Evolutionary conservation across 2,329 filamentous ascomycete species (phyloP), one percentile per base, ranked within the genome.

Genomic region (Mycosphaerella arachidis): DNA sequence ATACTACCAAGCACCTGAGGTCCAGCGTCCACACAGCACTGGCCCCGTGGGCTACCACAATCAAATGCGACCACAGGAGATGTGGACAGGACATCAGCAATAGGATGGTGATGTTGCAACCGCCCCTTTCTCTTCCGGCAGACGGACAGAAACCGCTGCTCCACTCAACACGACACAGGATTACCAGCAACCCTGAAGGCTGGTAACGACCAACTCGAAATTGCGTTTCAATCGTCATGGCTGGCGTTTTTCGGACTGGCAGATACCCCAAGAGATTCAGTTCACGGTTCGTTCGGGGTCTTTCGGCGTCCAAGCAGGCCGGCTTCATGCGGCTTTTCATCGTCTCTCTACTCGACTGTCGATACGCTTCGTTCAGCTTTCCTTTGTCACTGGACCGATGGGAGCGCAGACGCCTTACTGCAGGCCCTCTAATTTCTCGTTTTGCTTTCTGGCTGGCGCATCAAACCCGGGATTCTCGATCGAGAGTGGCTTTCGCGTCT

Each of bases 1-100:
- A 76, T 93, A 92, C 73, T 92, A 92, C 67, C 81, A 82, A 37
- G 85, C 85, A 63, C 82, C 84, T 6, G 82, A 85, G 60, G 84
- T 90, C 67, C 84, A 89, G 59, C 82, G 89, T 58, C 86, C 87
- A 1, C 86, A 88, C 65, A 92, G 88, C 77, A 85, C 88, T 0
- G 90, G 92, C 29, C 72, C 72, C 12, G 66, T 74, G 6, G 81
- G 85, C 57, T 89, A 87, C 67, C 85, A 87, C 48, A 78, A 84
- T 63, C 88, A 86, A 73, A 79, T 84, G 59, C 79, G 82, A 61
- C 77, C 79, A 66, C 77, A 75, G 59, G 81, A 84, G 69, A 76
- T 84, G 70, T 84, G 82, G 82, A 76, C 80, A 70, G 72, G 73
- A 56, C 73, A 72, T 60, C 71, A 73, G 56, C 61, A 66, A 45